Conservation (phyloP, 768 basidiomycete species). For the Termitomyces sp. region DNA sequence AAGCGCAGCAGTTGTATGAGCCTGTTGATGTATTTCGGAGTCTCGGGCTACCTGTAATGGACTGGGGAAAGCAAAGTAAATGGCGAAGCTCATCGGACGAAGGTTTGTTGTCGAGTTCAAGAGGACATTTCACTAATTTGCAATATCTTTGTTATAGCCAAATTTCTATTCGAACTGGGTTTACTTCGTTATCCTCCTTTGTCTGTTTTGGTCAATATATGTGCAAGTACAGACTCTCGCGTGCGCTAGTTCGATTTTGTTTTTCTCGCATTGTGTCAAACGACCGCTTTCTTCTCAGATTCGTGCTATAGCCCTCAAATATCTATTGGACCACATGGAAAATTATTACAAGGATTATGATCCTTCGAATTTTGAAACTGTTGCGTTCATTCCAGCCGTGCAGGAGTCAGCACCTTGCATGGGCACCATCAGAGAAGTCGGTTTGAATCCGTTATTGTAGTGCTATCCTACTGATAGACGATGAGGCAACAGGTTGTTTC, state of each 20-base stretch:
- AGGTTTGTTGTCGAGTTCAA: conserved; percentile 45
- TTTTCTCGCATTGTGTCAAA: neutral
- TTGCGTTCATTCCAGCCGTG: conserved; percentile 79
- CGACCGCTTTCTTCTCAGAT: conserved; percentile 20
- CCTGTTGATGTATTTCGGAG: conserved; percentile 69
- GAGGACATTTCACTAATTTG: neutral
- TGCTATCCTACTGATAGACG: neutral
- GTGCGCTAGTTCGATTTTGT: conserved; percentile 17
- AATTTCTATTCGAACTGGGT: conserved; percentile 72
- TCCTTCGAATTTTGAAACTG: conserved; percentile 46
- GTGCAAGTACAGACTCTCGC: conserved; percentile 47
- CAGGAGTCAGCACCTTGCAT: conserved; percentile 48
- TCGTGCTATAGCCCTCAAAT: conserved; percentile 67
- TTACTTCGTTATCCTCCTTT: conserved; percentile 68
- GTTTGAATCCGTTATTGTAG: conserved; percentile 7
- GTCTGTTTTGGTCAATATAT: conserved; percentile 61
- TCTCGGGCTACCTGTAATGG: conserved; percentile 76
- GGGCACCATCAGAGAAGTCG: conserved; percentile 64
- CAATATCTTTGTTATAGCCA: conserved; percentile 48
- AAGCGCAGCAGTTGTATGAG: conserved; percentile 80
- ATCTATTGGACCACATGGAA: conserved; percentile 72
- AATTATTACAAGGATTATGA: conserved; percentile 59
- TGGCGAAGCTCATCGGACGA: conserved; percentile 86
- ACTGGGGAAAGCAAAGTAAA: conserved; percentile 77
- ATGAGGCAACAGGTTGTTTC: conserved; percentile 57